Evolutionary conservation across 495 filamentous ascomycete genomes (phyloP).

Genomic region (Entonaema liquescens): DNA sequence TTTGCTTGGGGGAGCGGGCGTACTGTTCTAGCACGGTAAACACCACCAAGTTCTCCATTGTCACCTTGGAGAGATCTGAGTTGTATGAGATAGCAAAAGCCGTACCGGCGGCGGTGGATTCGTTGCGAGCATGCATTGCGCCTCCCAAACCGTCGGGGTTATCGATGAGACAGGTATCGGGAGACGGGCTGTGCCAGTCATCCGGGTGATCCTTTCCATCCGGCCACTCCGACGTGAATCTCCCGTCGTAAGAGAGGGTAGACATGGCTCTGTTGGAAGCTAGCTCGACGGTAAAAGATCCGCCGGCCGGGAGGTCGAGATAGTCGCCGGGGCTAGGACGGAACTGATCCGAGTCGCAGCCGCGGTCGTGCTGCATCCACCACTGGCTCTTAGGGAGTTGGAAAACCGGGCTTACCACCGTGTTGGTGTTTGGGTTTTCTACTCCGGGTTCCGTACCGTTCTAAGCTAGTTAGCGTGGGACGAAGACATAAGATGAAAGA

Average conservation of each 20-base stretch:
- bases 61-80: conserved; percentile 55
- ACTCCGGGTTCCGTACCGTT: conserved; percentile 43
- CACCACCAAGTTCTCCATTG: conserved; percentile 62
- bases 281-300: conserved; percentile 61
- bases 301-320: conserved; percentile 62
- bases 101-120: conserved; percentile 56
- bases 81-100: conserved; percentile 66
- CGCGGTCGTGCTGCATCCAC: conserved; percentile 63
- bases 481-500: not conserved
- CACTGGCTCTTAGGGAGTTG: conserved; percentile 53
- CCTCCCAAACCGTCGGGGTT: conserved; percentile 37
- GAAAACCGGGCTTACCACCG: conserved; percentile 55
- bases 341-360: conserved; percentile 49
- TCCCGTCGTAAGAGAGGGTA: conserved; percentile 57
- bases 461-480: not conserved
- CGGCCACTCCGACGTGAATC: conserved; percentile 53
- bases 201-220: conserved; percentile 59
- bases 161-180: conserved; percentile 49
- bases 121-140: conserved; percentile 56
- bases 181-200: conserved; percentile 53
- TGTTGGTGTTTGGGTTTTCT: conserved; percentile 55
- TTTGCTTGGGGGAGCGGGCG: not conserved
- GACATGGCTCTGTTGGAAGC: conserved; percentile 62
- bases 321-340: conserved; percentile 54
- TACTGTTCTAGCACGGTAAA: conserved; percentile 58